These are phyloP conservation scores for Penicillium olsonii DNA, from an alignment of 2,329 filamentous ascomycete genomes.

Conservation along the genomic window DNA sequence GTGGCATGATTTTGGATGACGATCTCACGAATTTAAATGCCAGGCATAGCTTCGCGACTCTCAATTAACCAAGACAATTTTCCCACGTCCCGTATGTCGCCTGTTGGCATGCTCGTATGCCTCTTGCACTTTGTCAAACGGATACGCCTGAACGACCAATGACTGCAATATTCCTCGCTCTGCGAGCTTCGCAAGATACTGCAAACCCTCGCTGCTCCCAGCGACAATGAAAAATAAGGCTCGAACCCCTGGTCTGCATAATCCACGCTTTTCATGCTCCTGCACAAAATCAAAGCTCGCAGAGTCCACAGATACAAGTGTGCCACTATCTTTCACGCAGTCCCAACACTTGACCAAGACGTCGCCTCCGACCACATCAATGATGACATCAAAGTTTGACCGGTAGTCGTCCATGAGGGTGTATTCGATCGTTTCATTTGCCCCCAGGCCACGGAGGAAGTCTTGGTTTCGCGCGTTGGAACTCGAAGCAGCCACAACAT, in stretches of 20 bases:
- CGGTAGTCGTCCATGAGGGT: background rate
- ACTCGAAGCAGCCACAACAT: background rate
- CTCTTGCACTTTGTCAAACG: background rate
- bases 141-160: background rate
- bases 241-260: background rate
- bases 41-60: too few relatives aligned
- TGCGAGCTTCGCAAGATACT: background rate
- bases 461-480: background rate
- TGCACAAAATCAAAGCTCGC: background rate
- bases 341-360: conserved; percentile 33
- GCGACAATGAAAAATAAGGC: background rate
- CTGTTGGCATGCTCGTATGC: background rate
- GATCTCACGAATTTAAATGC: background rate
- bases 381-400: conserved; percentile 25
- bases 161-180: background rate
- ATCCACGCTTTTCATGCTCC: background rate
- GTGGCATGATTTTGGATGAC: too few relatives aligned
- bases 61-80: background rate
- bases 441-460: background rate
- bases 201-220: background rate
- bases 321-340: conserved; percentile 30
- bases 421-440: background rate
- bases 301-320: conserved; percentile 34
- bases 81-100: background rate
- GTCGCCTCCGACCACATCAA: conserved; percentile 36